These are phyloP conservation scores for Zelopaecilomyces penicillatus DNA, from an alignment of 2,329 filamentous ascomycete species.

Conservation along the genomic window DNA sequence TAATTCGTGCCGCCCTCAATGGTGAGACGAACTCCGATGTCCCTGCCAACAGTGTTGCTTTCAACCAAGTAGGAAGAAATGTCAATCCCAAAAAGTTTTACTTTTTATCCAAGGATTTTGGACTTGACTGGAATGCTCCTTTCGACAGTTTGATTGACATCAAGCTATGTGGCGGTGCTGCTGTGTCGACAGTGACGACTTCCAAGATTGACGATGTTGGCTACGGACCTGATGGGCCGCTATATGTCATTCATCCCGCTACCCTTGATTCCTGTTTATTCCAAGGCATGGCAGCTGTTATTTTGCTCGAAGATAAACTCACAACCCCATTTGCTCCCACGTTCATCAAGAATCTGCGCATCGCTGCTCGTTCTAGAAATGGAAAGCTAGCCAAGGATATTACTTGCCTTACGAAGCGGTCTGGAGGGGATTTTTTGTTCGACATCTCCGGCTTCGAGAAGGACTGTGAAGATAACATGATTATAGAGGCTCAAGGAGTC, in stretches of 20 bases:
- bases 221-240: background rate
- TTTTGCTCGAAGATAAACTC: background rate
- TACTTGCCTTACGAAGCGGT: background rate
- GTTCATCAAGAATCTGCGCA: background rate
- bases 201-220: background rate
- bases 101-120: background rate
- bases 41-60: background rate
- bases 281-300: background rate
- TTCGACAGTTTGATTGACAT: background rate
- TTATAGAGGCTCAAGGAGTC: background rate
- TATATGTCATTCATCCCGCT: background rate
- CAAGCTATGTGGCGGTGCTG: background rate
- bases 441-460: background rate
- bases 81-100: background rate
- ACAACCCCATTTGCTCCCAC: background rate
- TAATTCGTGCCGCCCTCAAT: background rate
- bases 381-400: background rate
- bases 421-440: background rate
- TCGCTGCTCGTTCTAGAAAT: background rate
- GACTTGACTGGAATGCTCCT: conserved; percentile 1
- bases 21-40: background rate
- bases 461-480: background rate
- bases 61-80: background rate
- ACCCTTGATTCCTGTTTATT: background rate
- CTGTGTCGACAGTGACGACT: background rate